Evolutionary conservation across 176 grass and related monocot species (phyloP), one percentile per base, ranked within the genome.

Genomic region (Alloteropsis semialata): DNA sequence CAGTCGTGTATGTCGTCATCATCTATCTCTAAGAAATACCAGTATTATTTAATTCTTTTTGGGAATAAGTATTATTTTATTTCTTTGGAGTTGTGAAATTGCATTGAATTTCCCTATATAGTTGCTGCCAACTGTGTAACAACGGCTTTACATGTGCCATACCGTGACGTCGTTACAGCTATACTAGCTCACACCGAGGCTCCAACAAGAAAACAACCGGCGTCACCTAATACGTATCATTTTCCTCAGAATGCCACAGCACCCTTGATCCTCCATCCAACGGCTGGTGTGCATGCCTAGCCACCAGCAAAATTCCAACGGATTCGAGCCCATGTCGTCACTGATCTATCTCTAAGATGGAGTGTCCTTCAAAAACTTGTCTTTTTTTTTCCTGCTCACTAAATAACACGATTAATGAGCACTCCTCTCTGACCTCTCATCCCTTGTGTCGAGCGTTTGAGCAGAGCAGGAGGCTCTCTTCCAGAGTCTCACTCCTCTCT

Each of bases 61-160:
- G n/a, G 34, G 34, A 36, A 5, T 36, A 36, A 3, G 34, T 36
- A 36, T 36, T 36, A 5, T 36, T 36, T 36, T n/a, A n/a, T n/a
- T n/a, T n/a, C n/a, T n/a, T n/a, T n/a, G n/a, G n/a, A 51, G 41
- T 4, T 8, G 21, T 8, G 12, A 46, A 30, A 36, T 72, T 10
- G 69, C 37, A 63, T 50, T 74, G 21, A 27, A 62, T 83, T 21
- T 74, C 30, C 3, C n/a, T n/a, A n/a, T 74, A 36, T 62, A 38
- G 80, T 48, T 73, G 69, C 21, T 62, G 81, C 43, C 81, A 82
- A 50, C 15, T 28, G 69, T 83, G 51, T 50, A 64, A 37, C 43
- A 63, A 74, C 48, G 69, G 22, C 77, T 80, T 80, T 53, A 67
- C 61, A 38, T 51, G 38, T 50, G 61, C 21, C 77, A 80, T 38